phyloP scores from a whole-genome alignment of 805 yeast genomes.

The Metschnikowia gelsemii region DNA sequence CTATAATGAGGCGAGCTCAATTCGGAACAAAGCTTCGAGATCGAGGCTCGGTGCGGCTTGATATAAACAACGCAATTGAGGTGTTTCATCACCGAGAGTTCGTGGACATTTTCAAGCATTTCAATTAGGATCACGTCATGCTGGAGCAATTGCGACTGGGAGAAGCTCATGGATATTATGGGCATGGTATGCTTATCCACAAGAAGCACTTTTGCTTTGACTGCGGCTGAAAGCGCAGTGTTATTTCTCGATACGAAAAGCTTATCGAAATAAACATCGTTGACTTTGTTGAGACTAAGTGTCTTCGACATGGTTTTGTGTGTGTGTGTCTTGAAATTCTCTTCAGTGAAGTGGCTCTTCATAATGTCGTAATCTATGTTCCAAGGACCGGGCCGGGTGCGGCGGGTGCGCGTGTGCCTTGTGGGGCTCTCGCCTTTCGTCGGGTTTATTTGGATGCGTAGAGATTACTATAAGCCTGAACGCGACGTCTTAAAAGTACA shows the following conservation, averaged over 20 bases:
- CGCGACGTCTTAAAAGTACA: too few relatives aligned
- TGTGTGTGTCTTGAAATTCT: background rate
- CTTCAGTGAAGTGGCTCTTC: too few relatives aligned
- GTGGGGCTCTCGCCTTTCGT: too few relatives aligned
- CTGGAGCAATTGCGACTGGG: constrained; percentile 80
- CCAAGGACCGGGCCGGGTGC: background rate
- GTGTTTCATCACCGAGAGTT: constrained; percentile 61
- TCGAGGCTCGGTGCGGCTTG: constrained; percentile 66
- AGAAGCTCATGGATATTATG: constrained; percentile 81
- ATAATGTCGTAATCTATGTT: background rate
- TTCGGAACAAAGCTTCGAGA: constrained; percentile 62
- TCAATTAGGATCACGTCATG: constrained; percentile 86
- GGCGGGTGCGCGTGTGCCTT: too few relatives aligned
- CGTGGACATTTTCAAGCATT: constrained; percentile 52
- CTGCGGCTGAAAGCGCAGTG: constrained; percentile 21
- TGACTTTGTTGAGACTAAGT: constrained; percentile 21
- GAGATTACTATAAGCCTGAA: too few relatives aligned
- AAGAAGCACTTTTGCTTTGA: constrained; percentile 66
- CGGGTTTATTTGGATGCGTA: too few relatives aligned
- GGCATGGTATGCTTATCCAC: constrained; percentile 80
- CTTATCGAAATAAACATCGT: constrained; percentile 20
- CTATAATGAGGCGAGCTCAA: constrained; percentile 76
- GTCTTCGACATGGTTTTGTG: constrained; percentile 10
- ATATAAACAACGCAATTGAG: constrained; percentile 77
- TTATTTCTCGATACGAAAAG: constrained; percentile 21